A percentile compares a stretch with the other conserved stretches of the same genome.
These are phyloP conservation scores for Hypoxylon sp. DNA, from an alignment of 2,329 filamentous ascomycete species.

Conservation along the genomic window DNA sequence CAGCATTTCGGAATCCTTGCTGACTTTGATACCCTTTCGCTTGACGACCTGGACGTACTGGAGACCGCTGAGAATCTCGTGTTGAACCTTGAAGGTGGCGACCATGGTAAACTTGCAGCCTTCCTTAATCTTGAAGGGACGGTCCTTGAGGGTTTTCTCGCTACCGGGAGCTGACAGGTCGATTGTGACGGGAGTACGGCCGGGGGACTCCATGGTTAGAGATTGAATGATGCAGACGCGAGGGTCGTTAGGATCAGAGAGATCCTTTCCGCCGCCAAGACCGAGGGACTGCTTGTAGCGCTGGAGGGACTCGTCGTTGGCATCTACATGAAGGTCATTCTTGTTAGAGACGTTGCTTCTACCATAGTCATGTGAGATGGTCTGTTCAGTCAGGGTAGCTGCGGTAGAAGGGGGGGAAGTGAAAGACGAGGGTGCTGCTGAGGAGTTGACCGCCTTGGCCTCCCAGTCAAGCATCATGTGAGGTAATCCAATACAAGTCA, in stretches of 20 bases:
- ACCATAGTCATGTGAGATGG: constrained; percentile 1
- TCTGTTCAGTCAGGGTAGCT: constrained; percentile 13
- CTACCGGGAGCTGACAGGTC: constrained; percentile 82
- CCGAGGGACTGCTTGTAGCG: constrained; percentile 98
- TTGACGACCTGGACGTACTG: constrained; percentile 97
- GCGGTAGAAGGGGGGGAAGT: constrained; percentile 2
- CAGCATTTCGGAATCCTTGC: constrained; percentile 99
- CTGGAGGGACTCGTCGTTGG: constrained; percentile 91
- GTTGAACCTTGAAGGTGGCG: constrained; percentile 93
- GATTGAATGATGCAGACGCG: constrained; percentile 94
- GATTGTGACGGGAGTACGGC: constrained; percentile 87
- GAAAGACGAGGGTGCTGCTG: constrained; percentile 9
- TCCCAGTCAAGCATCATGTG: constrained; percentile 25
- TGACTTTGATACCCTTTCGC: constrained; percentile 85
- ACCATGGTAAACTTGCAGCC: constrained; percentile 94
- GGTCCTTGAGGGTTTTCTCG: constrained; percentile 82
- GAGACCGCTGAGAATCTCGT: constrained; percentile 93
- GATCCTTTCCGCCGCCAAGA: constrained; percentile 78
- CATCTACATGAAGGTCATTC: constrained; percentile 58
- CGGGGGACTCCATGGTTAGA: constrained; percentile 87
- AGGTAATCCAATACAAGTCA: constrained; percentile 47
- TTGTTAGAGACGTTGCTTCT: constrained; percentile 40
- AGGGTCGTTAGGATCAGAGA: constrained; percentile 82
- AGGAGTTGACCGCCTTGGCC: constrained; percentile 2
- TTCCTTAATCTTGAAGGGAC: constrained; percentile 98